Conservation (phyloP, 148 eudicot species). For the Diospyros kaki region DNA sequence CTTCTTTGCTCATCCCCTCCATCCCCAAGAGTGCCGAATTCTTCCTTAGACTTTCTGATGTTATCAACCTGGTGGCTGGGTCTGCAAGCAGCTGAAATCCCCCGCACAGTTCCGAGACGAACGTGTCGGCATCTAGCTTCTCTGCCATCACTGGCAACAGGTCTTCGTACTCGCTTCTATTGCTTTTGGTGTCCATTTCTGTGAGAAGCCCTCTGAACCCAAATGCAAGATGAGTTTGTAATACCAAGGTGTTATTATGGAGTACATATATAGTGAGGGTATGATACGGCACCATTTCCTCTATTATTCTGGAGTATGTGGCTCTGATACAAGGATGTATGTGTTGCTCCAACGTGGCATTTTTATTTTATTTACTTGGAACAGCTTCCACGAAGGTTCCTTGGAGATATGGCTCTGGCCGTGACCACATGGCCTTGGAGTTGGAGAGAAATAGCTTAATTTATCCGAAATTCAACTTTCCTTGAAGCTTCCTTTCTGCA, state of each 20-base stretch:
- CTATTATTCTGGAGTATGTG: not conserved
- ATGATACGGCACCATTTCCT: too few species aligned
- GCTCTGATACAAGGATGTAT: not conserved
- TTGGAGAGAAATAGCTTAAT: constrained; percentile 1
- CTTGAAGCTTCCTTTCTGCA: constrained; percentile 35
- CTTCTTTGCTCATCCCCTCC: constrained; percentile 46
- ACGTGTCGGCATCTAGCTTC: constrained; percentile 39
- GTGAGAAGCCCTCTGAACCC: not conserved
- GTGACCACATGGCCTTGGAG: too few species aligned
- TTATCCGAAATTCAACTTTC: constrained; percentile 20
- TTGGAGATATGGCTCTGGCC: not conserved
- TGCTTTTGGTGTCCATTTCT: constrained; percentile 7
- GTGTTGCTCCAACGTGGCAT: not conserved
- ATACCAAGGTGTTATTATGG: not conserved
- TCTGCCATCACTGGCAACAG: constrained; percentile 53
- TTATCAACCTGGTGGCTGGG: constrained; percentile 28
- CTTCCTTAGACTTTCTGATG: constrained; percentile 34
- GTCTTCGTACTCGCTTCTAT: constrained; percentile 30
- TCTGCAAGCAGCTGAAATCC: constrained; percentile 46
- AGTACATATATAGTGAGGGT: not conserved
- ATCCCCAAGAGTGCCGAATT: constrained; percentile 37
- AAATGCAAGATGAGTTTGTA: not conserved
- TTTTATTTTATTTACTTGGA: not conserved
- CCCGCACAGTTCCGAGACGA: constrained; percentile 41
- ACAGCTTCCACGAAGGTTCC: constrained; percentile 49